A percentile compares a stretch with the other conserved stretches of the same genome.
These are phyloP conservation scores for Tubosaeta sp. DNA, from an alignment of 768 basidiomycete genomes.

Conservation along the genomic window DNA sequence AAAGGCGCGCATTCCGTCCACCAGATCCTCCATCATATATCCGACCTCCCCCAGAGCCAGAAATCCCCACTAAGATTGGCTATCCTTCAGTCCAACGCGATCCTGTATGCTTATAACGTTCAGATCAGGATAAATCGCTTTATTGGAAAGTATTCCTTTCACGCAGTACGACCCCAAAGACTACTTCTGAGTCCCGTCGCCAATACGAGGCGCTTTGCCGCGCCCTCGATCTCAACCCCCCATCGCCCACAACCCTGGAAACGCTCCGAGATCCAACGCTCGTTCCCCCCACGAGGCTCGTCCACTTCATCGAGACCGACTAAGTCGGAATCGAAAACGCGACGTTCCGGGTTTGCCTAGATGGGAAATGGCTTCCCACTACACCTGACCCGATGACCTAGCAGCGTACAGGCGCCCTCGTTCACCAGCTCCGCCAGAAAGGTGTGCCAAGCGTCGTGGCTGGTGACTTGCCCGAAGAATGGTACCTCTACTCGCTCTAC, in stretches of 20 bases:
- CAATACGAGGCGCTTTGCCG: slow-evolving; percentile 64
- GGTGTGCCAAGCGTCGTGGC: slow-evolving; percentile 59
- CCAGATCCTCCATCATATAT: slow-evolving; percentile 67
- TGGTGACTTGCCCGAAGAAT: slow-evolving; percentile 72
- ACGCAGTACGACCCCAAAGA: slow-evolving; percentile 52
- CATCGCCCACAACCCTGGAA: slow-evolving; percentile 42
- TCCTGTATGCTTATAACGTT: slow-evolving; percentile 43
- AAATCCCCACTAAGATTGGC: slow-evolving; percentile 65
- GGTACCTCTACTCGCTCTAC: slow-evolving; percentile 69
- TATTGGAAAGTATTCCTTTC: not conserved
- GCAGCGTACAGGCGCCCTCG: slow-evolving; percentile 61
- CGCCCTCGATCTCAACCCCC: slow-evolving; percentile 52
- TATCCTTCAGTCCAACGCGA: slow-evolving; percentile 68
- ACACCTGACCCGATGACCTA: slow-evolving; percentile 59
- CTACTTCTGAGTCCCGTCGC: slow-evolving; percentile 49
- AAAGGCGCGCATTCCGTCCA: slow-evolving; percentile 71
- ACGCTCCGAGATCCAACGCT: slow-evolving; percentile 46
- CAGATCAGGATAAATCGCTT: not conserved
- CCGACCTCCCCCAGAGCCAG: slow-evolving; percentile 51
- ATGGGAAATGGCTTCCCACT: slow-evolving; percentile 53
- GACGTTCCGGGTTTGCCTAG: slow-evolving; percentile 66
- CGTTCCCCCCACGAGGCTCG: slow-evolving; percentile 48
- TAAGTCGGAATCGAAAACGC: slow-evolving; percentile 47
- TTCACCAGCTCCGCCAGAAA: slow-evolving; percentile 45
- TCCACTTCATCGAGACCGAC: slow-evolving; percentile 55